Conservation (phyloP, 2,329 filamentous ascomycete genomes). For the Talaromyces funiculosus region DNA sequence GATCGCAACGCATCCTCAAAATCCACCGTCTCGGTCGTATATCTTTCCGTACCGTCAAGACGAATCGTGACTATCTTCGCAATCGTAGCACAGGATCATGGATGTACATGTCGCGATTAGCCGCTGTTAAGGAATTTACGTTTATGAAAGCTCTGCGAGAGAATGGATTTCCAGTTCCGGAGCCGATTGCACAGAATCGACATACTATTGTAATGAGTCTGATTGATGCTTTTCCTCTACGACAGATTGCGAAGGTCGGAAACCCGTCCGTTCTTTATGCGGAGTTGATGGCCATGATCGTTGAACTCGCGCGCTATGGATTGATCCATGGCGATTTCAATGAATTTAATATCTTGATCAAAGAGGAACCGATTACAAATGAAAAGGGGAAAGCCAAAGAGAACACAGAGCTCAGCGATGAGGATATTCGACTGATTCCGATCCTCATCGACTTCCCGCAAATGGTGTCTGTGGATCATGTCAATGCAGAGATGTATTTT, state of each 20-base stretch:
- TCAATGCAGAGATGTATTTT: slow-evolving; percentile 95
- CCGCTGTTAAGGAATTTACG: slow-evolving; percentile 87
- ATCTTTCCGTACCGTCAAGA: slow-evolving; percentile 93
- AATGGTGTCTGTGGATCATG: slow-evolving; percentile 92
- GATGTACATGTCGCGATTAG: slow-evolving; percentile 96
- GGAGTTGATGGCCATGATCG: slow-evolving; percentile 81
- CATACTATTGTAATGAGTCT: slow-evolving; percentile 97
- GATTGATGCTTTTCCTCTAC: slow-evolving; percentile 84
- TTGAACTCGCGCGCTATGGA: slow-evolving; percentile 76
- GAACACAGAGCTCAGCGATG: slow-evolving; percentile 24
- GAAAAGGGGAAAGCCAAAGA: slow-evolving; percentile 34
- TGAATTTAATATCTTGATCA: slow-evolving; percentile 96
- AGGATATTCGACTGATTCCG: slow-evolving; percentile 58
- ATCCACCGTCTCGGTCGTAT: slow-evolving; percentile 94
- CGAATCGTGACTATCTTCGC: slow-evolving; percentile 89
- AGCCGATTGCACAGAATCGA: slow-evolving; percentile 79
- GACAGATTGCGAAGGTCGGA: slow-evolving; percentile 78
- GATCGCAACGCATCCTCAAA: slow-evolving; percentile 78
- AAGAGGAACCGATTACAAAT: slow-evolving; percentile 54
- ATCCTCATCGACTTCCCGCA: slow-evolving; percentile 97
- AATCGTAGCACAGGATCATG: slow-evolving; percentile 76
- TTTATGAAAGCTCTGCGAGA: slow-evolving; percentile 84
- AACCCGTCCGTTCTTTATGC: slow-evolving; percentile 81
- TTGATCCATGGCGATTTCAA: slow-evolving; percentile 98
- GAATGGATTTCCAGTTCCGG: slow-evolving; percentile 83